phyloP scores from a whole-genome alignment of 495 filamentous ascomycete species.

The Xylaria scruposa region DNA sequence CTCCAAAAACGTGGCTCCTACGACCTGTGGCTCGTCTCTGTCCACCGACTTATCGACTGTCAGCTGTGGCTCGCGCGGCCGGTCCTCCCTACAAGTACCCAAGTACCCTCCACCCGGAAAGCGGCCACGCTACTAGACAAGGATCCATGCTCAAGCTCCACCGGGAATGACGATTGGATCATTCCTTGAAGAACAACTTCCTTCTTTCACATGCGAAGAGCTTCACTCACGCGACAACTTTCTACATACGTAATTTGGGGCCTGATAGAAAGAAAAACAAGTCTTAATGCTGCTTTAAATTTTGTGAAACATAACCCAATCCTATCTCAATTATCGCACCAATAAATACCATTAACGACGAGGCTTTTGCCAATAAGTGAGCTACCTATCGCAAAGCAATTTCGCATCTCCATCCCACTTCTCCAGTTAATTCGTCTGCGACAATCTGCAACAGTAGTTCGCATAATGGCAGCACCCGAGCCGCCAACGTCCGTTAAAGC shows the following conservation, averaged over 20 bases:
- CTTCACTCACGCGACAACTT: conserved; percentile 1
- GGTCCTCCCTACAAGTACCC: not conserved
- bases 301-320: too few relatives aligned
- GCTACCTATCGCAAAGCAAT: not conserved
- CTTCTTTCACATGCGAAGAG: not conserved
- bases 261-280: not conserved
- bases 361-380: not conserved
- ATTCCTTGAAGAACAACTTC: not conserved
- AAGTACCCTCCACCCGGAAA: not conserved
- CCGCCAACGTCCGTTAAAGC: conserved; percentile 58
- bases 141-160: conserved; percentile 5
- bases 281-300: not conserved
- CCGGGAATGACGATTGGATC: conserved; percentile 16
- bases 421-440: not conserved
- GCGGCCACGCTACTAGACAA: conserved; percentile 7
- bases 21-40: not conserved
- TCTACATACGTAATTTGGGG: not conserved
- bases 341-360: not conserved
- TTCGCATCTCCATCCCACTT: not conserved
- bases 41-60: not conserved
- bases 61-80: conserved; percentile 6
- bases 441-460: not conserved
- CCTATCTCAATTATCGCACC: not conserved
- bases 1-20: conserved; percentile 26
- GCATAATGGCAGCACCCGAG: conserved; percentile 49